These are phyloP conservation scores for Leucogyrophana mollusca DNA, from an alignment of 768 basidiomycete genomes.

Conservation along the genomic window DNA sequence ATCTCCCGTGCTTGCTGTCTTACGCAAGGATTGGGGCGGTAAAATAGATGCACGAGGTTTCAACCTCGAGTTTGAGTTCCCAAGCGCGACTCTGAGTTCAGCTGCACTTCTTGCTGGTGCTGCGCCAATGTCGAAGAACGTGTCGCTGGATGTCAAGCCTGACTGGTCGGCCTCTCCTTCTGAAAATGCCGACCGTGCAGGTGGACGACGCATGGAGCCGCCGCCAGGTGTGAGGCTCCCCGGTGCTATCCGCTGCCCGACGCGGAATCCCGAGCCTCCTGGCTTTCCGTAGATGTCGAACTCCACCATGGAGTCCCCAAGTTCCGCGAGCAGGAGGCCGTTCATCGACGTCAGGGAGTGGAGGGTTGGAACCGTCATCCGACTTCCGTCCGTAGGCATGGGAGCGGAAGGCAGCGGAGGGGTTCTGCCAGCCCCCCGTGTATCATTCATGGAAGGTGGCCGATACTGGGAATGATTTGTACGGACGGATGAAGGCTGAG, in stretches of 20 bases:
- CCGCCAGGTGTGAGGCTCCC: conserved; percentile 31
- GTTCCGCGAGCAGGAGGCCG: conserved; percentile 47
- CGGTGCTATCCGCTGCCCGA: conserved; percentile 39
- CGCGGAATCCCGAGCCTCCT: conserved; percentile 35
- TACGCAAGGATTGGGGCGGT: conserved; percentile 21
- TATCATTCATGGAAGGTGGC: no score
- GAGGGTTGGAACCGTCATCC: conserved; percentile 22
- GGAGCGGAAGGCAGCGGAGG: conserved; percentile 17
- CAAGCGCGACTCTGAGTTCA: conserved; percentile 63
- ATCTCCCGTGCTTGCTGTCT: conserved; percentile 5
- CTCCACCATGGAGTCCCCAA: conserved; percentile 46
- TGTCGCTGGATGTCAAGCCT: conserved; percentile 45
- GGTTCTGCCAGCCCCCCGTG: background rate
- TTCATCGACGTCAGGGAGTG: conserved; percentile 42
- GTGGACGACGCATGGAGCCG: conserved; percentile 11
- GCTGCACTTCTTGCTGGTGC: conserved; percentile 48
- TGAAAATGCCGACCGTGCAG: conserved; percentile 5
- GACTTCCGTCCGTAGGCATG: conserved; percentile 2
- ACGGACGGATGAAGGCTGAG: no score
- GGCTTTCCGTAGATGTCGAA: conserved; percentile 34
- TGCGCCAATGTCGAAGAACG: conserved; percentile 51
- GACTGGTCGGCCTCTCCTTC: conserved; percentile 13
- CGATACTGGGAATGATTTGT: no score
- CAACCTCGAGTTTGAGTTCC: conserved; percentile 56
- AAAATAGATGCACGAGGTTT: conserved; percentile 51